These are phyloP conservation scores for Aspergillus novoparasiticus DNA, from an alignment of 2,329 filamentous ascomycete genomes.

Conservation along the genomic window DNA sequence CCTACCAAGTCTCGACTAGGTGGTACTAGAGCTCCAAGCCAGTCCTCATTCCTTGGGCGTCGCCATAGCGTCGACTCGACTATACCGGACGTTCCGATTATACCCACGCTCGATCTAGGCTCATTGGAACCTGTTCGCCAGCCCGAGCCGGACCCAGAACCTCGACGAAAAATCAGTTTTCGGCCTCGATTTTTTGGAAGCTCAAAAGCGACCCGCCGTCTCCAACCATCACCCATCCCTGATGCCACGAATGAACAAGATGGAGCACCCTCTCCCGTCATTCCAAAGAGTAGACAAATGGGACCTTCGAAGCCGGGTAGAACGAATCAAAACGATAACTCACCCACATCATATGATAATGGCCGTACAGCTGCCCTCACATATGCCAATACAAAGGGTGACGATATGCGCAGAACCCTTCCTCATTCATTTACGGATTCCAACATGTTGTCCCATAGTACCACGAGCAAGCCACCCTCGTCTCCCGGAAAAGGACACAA, in stretches of 20 bases:
- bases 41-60: conserved; percentile 30
- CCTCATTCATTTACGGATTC: conserved; percentile 34
- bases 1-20: conserved; percentile 14
- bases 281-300: conserved; percentile 32
- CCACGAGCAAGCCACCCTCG: conserved; percentile 25
- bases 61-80: conserved; percentile 31
- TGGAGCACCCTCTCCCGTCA: conserved; percentile 37
- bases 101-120: conserved; percentile 32
- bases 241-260: conserved; percentile 31
- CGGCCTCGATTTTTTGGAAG: conserved; percentile 40
- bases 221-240: conserved; percentile 29
- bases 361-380: conserved; percentile 22
- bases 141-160: conserved; percentile 23
- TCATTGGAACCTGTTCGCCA: conserved; percentile 24
- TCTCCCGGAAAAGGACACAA: conserved; percentile 36
- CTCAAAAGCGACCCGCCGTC: conserved; percentile 25
- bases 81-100: conserved; percentile 25
- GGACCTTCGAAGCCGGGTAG: conserved; percentile 14
- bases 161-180: conserved; percentile 38
- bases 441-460: conserved; percentile 20
- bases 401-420: conserved; percentile 17
- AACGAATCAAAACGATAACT: conserved; percentile 16
- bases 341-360: conserved; percentile 16
- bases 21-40: conserved; percentile 24
- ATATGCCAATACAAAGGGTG: conserved; percentile 14